phyloP scores from a whole-genome alignment of 306 rosid genomes.

The Prunus dulcis region DNA sequence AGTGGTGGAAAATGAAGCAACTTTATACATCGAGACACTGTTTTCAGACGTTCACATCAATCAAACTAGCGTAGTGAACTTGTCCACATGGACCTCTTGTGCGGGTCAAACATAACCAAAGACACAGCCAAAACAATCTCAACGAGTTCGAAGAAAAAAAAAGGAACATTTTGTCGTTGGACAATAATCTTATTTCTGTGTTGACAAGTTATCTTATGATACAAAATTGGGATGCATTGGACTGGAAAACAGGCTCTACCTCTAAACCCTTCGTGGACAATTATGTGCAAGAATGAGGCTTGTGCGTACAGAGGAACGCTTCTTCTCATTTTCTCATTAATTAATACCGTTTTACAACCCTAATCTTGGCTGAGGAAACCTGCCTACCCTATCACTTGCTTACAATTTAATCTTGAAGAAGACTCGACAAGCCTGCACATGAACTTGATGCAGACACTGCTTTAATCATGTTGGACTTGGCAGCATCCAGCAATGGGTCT shows the following conservation, averaged over 20 bases:
- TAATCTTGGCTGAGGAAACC: constrained; percentile 6
- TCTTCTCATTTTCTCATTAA: neutral
- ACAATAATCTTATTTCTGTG: neutral
- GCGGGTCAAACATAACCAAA: neutral
- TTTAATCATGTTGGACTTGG: constrained; percentile 79
- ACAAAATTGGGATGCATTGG: neutral
- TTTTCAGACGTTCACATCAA: neutral
- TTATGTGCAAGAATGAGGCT: too few species aligned
- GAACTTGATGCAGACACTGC: constrained; percentile 53
- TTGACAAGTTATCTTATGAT: neutral
- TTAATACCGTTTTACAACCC: constrained; percentile 1
- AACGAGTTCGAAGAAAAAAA: neutral
- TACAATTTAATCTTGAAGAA: constrained; percentile 35
- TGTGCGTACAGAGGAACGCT: neutral
- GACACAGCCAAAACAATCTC: neutral
- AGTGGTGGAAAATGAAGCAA: neutral
- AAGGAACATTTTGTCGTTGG: neutral
- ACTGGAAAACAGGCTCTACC: neutral
- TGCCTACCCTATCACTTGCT: constrained; percentile 1
- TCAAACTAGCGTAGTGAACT: neutral
- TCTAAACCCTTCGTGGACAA: neutral
- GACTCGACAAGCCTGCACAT: constrained; percentile 39
- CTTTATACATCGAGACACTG: neutral
- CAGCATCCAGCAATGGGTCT: constrained; percentile 83
- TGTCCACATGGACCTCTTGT: neutral